Evolutionary conservation across 768 basidiomycete genomes (phyloP), one percentile per base, ranked within the genome.

Genomic region (Rhodotorula kratochvilovae): DNA sequence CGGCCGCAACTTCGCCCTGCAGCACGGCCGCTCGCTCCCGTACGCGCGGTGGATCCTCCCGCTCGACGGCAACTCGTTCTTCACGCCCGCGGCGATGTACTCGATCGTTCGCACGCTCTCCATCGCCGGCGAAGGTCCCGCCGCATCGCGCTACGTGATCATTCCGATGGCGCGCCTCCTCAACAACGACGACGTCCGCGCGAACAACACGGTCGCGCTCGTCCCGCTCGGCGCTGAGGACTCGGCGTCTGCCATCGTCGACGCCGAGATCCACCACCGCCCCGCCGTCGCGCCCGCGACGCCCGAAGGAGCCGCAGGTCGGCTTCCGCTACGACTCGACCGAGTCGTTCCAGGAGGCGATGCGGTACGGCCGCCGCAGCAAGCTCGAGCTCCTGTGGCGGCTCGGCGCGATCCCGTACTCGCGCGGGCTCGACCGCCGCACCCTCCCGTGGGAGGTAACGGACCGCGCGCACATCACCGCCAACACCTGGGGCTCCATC

Each of bases 361-460:
- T 79, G 77, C 74, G 79, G 16, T 79, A 79, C 72, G 79, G 79
- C 13, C 75, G 78, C 2, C 65, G 79, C 23, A 75, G 75, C 63
- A 79, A 79, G 68, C 77, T 79, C 63, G 76, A 78, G 51, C 66
- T 79, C 31, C 77, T 79, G 12, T 79, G 79, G 79, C 70, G 74
- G 0, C 73, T 79, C 27, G 79, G 79, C 19, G 78, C 76, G 43
- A 76, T 79, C 50, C 79, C 79, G 3, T 76, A 76, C 64, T 71
- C 75, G 10, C 76, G 79, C 36, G 66, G 57, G 2, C 77, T 79
- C 36, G 76, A 79, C 65, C 56, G 61, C 17, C 74, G 76, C 16
- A 75, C 73, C 10, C 61, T 76, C 2, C 74, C 79, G 1, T 79
- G 79, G 79, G 79, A 79, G 56, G 65, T 61, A 13, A 70, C 73